phyloP scores from a whole-genome alignment of 805 yeast species.

The Candida arabinofermentans region DNA sequence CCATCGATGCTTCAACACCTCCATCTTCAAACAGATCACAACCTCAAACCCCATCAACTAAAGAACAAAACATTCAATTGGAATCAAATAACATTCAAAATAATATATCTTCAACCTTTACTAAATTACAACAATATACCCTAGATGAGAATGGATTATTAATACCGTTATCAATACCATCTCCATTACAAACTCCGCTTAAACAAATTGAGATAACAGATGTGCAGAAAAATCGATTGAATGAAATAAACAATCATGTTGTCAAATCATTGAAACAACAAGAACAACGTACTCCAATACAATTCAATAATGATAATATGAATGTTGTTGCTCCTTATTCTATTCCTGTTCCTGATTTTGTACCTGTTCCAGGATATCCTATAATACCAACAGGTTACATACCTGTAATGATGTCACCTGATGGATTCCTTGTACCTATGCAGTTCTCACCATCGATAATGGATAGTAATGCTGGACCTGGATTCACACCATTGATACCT shows the following conservation, averaged over 20 bases:
- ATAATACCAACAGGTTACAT: conserved; percentile 26
- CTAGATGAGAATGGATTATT: no score
- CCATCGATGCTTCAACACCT: no score
- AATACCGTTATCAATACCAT: not conserved
- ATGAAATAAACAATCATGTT: not conserved
- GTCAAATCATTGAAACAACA: not conserved
- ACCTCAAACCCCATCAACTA: conserved; percentile 1
- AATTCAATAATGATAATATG: not conserved
- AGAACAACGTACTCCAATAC: no score
- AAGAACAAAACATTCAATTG: not conserved
- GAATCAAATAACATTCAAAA: not conserved
- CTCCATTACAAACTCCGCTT: conserved; percentile 3
- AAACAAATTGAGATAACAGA: conserved; percentile 3
- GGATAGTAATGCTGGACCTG: not conserved
- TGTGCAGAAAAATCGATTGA: not conserved
- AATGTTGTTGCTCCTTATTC: no score
- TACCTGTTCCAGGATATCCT: conserved; percentile 23
- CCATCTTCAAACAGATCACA: no score
- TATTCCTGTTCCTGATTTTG: conserved; percentile 13
- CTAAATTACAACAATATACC: no score
- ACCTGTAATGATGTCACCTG: conserved; percentile 30
- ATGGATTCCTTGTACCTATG: conserved; percentile 27
- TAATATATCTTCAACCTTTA: not conserved
- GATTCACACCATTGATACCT: not conserved
- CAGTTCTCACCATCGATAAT: conserved; percentile 12